Percentiles rank a stretch among this genome's conserved stretches.
These are phyloP conservation scores for Apiotrichum gamsii DNA, from an alignment of 1,284 basidiomycete genomes.

Conservation along the genomic window DNA sequence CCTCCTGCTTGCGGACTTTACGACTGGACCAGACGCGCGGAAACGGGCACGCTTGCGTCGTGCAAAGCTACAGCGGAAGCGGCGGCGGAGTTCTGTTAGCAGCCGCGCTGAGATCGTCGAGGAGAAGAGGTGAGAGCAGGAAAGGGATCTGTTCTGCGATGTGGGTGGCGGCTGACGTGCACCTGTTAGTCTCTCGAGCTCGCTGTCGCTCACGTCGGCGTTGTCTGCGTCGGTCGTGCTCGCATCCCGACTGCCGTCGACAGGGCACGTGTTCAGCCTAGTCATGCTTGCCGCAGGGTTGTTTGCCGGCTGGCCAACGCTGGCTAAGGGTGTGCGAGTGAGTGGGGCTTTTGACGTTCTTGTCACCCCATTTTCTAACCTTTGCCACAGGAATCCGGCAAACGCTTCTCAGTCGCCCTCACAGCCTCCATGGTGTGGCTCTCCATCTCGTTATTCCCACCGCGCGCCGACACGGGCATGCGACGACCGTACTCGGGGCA, in stretches of 20 bases:
- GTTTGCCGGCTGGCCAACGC: constrained; percentile 77
- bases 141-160: no score
- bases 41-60: constrained; percentile 15
- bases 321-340: constrained; percentile 73
- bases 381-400: constrained; percentile 29
- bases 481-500: no score
- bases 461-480: no score
- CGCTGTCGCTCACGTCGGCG: constrained; percentile 89
- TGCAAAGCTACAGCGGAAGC: not conserved
- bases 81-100: constrained; percentile 11
- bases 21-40: constrained; percentile 43
- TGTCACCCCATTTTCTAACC: not conserved
- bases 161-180: not conserved
- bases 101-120: constrained; percentile 16
- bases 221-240: constrained; percentile 90
- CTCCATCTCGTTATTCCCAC: constrained; percentile 22
- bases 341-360: constrained; percentile 21
- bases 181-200: constrained; percentile 65
- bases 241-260: constrained; percentile 77
- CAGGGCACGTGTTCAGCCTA: constrained; percentile 82
- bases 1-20: constrained; percentile 62
- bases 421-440: constrained; percentile 32
- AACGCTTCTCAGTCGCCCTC: constrained; percentile 27
- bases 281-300: constrained; percentile 77
- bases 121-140: constrained; percentile 34